A percentile compares a stretch with the other conserved stretches of the same genome.
Evolutionary conservation across 2,329 filamentous ascomycete genomes (phyloP).

Genomic region (Parastagonospora nodorum): DNA sequence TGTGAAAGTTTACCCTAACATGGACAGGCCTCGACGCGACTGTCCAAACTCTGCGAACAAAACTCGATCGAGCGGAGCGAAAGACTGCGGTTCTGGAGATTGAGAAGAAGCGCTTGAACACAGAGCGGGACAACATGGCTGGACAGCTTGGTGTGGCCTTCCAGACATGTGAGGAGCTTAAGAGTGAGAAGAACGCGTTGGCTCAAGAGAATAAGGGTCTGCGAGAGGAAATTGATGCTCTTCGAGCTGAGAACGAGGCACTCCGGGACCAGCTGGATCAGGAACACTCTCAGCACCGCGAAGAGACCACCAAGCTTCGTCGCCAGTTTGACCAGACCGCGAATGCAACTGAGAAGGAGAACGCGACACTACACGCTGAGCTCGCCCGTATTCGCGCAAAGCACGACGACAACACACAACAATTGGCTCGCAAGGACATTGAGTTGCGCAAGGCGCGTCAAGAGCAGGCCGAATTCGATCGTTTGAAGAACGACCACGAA

Average conservation of each 20-base stretch:
- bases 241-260: conserved; percentile 41
- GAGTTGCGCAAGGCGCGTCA: conserved; percentile 44
- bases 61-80: conserved; percentile 66
- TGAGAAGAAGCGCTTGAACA: conserved; percentile 64
- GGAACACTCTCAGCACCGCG: conserved; percentile 39
- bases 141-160: conserved; percentile 67
- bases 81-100: conserved; percentile 68
- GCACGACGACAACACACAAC: conserved; percentile 45
- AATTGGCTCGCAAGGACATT: conserved; percentile 37
- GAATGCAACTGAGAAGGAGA: conserved; percentile 41
- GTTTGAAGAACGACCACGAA: conserved; percentile 73
- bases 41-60: conserved; percentile 64
- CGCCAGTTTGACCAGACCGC: conserved; percentile 40
- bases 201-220: conserved; percentile 43
- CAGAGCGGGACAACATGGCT: conserved; percentile 69
- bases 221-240: conserved; percentile 42
- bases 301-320: conserved; percentile 42
- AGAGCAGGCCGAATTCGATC: conserved; percentile 48
- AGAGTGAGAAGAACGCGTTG: conserved; percentile 51
- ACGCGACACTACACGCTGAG: conserved; percentile 40
- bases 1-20: conserved; percentile 14
- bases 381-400: conserved; percentile 38
- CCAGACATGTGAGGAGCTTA: conserved; percentile 59
- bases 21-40: conserved; percentile 61
- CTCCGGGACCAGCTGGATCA: conserved; percentile 41